Base-by-base conservation (phyloP, 108 stramenopile species). In the Skeletonema menzelii region DNA sequence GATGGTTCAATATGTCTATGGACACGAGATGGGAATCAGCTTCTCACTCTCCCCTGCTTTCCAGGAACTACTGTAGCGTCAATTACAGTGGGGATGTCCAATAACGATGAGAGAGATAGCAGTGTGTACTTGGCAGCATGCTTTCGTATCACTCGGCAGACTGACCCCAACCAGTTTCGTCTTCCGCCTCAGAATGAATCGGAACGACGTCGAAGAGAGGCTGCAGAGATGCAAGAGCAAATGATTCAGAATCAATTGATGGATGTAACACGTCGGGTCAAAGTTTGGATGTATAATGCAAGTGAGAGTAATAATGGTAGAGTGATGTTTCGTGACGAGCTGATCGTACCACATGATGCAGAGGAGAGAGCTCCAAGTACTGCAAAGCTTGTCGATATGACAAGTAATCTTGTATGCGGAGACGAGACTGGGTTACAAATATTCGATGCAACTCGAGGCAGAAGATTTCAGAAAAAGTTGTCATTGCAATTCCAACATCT, bases 161-260 rank as follows among this genome's bases (percentile, higher is more conserved):
- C 55, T 13, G 66, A 83, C 60, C 77, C 72, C 20, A 70, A 57
- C 12, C 83, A 77, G 66, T 82, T 82, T 59, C 82, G 82, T 8
- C 32, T 86, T 17, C 63, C 73, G 1, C 86, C 86, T 8, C 83
- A 84, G 57, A 73, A 86, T 58, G 83, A 78, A 11, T 62, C 47
- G 14, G 77, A 73, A 14, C 67, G 72, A 15, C 69, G 44, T 42
- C 65, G 83, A 32, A 56, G 79, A 15, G 74, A 44, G 12, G 59
- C 24, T 22, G 77, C 83, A 4, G 86, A 82, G 35, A 61, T 63
- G 11, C 69, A 63, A 15, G 82, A 87, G 55, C 37, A 53, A 37
- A 17, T 58, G 19, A 71, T 81, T 22, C 76, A 79, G n/a, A 58
- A 37, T 57, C 40, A 58, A 12, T 46, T 84, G n/a, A 56, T 32